Conservation (phyloP, 805 yeast species). For the Ogataea naganishii region DNA sequence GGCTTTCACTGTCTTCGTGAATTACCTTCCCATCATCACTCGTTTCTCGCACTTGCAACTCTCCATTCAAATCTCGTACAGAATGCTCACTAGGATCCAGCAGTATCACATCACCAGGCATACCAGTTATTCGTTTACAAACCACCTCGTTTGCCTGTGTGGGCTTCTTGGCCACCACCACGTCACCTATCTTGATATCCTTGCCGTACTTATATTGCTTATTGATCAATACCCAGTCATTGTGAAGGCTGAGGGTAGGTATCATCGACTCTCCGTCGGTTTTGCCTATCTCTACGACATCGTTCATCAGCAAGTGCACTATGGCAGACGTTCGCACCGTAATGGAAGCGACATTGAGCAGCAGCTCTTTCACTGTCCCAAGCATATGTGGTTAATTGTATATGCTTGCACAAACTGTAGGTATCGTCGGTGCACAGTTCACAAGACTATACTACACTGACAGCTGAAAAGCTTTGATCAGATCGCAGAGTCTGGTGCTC, state of each 20-base stretch:
- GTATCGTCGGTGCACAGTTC: no score
- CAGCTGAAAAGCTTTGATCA: no score
- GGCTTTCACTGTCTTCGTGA: no score
- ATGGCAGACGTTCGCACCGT: slow-evolving; percentile 53
- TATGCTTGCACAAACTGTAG: no score
- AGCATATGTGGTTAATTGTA: background rate
- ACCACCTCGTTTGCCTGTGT: slow-evolving; percentile 79
- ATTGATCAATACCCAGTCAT: slow-evolving; percentile 74
- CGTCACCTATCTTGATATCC: slow-evolving; percentile 70
- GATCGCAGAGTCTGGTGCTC: no score
- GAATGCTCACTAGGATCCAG: slow-evolving; percentile 70
- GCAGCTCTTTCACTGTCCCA: slow-evolving; percentile 1
- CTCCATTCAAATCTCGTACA: slow-evolving; percentile 23
- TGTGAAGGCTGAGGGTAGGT: slow-evolving; percentile 68
- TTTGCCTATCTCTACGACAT: slow-evolving; percentile 28
- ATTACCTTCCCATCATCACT: background rate
- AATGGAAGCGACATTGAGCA: slow-evolving; percentile 20
- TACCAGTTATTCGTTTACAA: slow-evolving; percentile 88
- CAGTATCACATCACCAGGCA: slow-evolving; percentile 86
- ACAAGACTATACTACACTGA: no score
- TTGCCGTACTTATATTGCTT: slow-evolving; percentile 59
- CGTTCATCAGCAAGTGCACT: slow-evolving; percentile 40
- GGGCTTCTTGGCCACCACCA: slow-evolving; percentile 83
- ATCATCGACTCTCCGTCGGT: slow-evolving; percentile 94
- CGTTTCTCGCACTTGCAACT: slow-evolving; percentile 6